Evolutionary conservation across 2,329 filamentous ascomycete species (phyloP), one percentile per base, ranked within the genome.

Genomic region (Penicillium sp.): DNA sequence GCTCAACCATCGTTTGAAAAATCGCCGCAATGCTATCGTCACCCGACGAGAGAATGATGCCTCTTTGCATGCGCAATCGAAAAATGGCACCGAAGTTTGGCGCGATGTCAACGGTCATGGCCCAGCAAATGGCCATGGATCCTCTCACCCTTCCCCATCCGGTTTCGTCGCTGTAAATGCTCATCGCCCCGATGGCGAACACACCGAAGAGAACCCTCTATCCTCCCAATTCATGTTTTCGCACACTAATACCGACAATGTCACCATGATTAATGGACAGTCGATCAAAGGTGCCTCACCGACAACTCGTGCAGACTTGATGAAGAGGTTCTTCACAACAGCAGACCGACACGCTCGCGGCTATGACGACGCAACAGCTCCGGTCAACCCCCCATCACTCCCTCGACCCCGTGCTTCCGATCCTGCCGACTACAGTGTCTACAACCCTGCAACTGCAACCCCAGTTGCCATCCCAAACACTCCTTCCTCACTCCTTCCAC

Each of bases 1-100:
- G 70, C 81, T 96, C 16, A 92, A 91, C 62, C 91, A 94, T 67
- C 84, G 88, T 40, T 76, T 96, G 46, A 89, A 88, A 67, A 87
- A 87, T 45, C 85, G 89, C 47, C 86, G 85, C 65, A 84, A 83
- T 50, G 88, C 86, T n/a, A 90, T 92, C 58, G 76, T 87, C 44
- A 82, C 83, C 51, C 80, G 88, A 34, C 81, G 86, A 53, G 79
- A 83, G 53, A 74, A 72, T 36, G 72, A 76, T 59, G 61, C 68
- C 6, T 64, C 65, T 26, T 58, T 74, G 16, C 60, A 66, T 48
- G 58, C 62, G 57, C 67, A 69, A 59, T 67, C 65, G 14, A 68
- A 68, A 40, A 67, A 68, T 7, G 61, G 70, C 27, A 72, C 69
- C 44, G 70, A 77, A 7, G 61, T 67, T 16, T 72, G 76, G 67